Evolutionary conservation across 306 rosid species (phyloP).

Genomic region (Acacia crassicarpa): DNA sequence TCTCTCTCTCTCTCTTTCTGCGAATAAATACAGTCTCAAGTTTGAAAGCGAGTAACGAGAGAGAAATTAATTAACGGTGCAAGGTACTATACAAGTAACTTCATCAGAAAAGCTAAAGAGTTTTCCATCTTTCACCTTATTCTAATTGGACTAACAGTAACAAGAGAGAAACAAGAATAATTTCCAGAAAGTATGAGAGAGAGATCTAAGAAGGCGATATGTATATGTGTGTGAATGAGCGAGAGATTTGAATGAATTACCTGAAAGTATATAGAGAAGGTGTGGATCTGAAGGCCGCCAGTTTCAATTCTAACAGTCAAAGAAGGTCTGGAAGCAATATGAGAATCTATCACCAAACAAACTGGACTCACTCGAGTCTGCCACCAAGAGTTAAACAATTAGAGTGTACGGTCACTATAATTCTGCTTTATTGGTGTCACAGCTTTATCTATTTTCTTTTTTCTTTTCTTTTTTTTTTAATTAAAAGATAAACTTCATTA

Average conservation of each 20-base stretch:
- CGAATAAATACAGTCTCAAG: background rate
- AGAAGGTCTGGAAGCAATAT: no score
- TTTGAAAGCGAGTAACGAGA: no score
- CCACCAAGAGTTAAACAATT: no score
- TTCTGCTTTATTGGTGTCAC: no score
- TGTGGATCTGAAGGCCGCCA: background rate
- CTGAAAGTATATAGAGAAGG: background rate
- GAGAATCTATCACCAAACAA: no score
- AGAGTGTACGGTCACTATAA: no score
- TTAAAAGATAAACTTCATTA: no score
- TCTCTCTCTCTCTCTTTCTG: background rate
- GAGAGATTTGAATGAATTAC: background rate
- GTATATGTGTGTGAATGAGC: background rate
- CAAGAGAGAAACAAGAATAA: background rate
- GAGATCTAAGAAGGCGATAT: background rate
- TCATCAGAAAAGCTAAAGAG: background rate
- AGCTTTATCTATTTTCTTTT: no score
- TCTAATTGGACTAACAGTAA: background rate
- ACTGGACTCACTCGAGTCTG: no score
- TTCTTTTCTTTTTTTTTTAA: no score
- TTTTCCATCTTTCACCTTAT: background rate
- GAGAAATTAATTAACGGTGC: background rate
- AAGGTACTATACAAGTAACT: background rate
- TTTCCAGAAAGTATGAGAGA: background rate
- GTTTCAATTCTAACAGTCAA: background rate